A percentile compares a stretch with the other conserved stretches of the same genome.
Conservation (phyloP, 176 grass and related monocot genomes). For the Eleusine indica region DNA sequence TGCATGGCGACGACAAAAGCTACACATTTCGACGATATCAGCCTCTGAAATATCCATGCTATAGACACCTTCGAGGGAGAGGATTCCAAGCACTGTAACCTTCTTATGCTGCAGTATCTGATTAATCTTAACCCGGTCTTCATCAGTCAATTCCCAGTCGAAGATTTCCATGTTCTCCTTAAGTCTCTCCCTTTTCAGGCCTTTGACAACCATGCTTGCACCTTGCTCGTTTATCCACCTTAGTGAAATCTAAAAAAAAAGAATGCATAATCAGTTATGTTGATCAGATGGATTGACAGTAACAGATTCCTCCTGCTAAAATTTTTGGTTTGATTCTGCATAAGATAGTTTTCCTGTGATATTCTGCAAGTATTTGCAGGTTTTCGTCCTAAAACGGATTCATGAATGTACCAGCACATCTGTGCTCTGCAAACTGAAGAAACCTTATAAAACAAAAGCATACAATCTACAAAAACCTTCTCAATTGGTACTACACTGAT, state of each 20-base stretch:
- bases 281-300: neutral
- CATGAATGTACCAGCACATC: neutral
- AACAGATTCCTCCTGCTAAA: neutral
- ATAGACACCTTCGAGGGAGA: constrained; percentile 43
- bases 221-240: constrained; percentile 75
- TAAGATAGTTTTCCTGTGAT: neutral
- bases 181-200: constrained; percentile 53
- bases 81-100: neutral
- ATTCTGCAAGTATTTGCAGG: neutral
- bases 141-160: constrained; percentile 57
- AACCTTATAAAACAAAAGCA: too few species aligned
- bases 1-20: neutral
- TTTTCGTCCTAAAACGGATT: neutral
- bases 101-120: constrained; percentile 51
- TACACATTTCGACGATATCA: constrained; percentile 53
- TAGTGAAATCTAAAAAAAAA: constrained; percentile 51
- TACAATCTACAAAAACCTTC: too few species aligned
- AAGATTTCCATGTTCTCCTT: constrained; percentile 58
- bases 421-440: neutral
- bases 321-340: neutral
- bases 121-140: constrained; percentile 54
- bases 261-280: neutral
- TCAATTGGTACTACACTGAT: too few species aligned
- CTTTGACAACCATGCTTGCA: constrained; percentile 54
- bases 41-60: constrained; percentile 39